Evolutionary conservation across 441 rosid species (phyloP).

Genomic region (Dalechampia spathulata): DNA sequence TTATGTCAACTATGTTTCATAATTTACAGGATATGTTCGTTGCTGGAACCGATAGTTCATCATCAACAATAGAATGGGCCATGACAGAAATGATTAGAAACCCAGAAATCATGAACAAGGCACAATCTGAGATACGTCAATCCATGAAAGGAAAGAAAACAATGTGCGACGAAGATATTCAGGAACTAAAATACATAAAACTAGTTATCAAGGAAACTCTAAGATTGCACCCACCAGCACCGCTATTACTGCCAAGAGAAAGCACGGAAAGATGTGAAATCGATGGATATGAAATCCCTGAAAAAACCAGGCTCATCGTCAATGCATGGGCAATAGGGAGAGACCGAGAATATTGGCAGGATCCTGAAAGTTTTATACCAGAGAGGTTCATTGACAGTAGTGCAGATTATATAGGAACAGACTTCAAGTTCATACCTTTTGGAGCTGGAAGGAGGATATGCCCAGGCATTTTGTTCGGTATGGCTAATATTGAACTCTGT

Average conservation of each 20-base stretch:
- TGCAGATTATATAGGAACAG: conserved; percentile 50
- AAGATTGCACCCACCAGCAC: no score
- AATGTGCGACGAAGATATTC: conserved; percentile 41
- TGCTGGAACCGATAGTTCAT: conserved; percentile 46
- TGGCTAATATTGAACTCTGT: conserved; percentile 48
- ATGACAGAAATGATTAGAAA: conserved; percentile 40
- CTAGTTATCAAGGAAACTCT: no score
- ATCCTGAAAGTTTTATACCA: conserved; percentile 35
- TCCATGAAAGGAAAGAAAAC: conserved; percentile 37
- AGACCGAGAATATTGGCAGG: conserved; percentile 36
- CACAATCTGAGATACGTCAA: conserved; percentile 37
- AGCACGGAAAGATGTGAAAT: conserved; percentile 33
- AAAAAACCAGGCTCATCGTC: no score
- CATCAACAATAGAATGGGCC: conserved; percentile 47
- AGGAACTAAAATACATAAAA: conserved; percentile 41
- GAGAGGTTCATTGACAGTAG: conserved; percentile 40
- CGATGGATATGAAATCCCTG: no score
- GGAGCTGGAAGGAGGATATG: no score
- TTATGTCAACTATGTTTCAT: no score
- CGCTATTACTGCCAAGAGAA: conserved; percentile 38
- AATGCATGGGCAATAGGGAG: no score
- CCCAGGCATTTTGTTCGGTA: no score
- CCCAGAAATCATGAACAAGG: conserved; percentile 35
- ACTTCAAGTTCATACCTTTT: conserved; percentile 61
- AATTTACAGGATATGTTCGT: conserved; percentile 52